phyloP scores from a whole-genome alignment of 1,139 yeast genomes.

The Ogataea hybrid region DNA sequence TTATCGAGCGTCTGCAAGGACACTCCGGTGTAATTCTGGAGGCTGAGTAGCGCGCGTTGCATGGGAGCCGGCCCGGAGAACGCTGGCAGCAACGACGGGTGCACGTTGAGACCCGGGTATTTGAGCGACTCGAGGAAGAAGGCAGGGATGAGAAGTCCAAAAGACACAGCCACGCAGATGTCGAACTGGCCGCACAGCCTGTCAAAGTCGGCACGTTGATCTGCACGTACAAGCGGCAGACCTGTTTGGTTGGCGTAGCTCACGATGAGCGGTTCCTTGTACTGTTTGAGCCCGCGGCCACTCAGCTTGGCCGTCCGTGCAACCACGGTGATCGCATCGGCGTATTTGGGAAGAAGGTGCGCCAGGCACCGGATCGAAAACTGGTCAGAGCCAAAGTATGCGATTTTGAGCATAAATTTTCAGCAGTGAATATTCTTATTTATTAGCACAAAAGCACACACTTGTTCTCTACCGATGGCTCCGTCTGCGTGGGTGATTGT shows the following conservation, averaged over 20 bases:
- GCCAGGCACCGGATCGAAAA: slow-evolving; percentile 65
- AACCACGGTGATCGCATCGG: slow-evolving; percentile 56
- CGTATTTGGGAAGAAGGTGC: slow-evolving; percentile 38
- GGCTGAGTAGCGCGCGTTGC: no score
- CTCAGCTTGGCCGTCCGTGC: slow-evolving; percentile 66
- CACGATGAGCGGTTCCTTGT: slow-evolving; percentile 58
- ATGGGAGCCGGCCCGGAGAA: slow-evolving; percentile 92
- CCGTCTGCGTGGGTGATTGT: slow-evolving; percentile 10
- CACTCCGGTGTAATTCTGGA: slow-evolving; percentile 73
- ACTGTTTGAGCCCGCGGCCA: slow-evolving; percentile 58
- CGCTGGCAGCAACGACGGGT: slow-evolving; percentile 83
- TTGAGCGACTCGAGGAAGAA: slow-evolving; percentile 45
- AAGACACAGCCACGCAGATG: slow-evolving; percentile 84
- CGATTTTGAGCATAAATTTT: slow-evolving; percentile 19
- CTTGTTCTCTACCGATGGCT: neutral
- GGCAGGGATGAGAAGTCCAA: slow-evolving; percentile 75
- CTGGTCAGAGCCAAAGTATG: slow-evolving; percentile 76
- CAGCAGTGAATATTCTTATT: neutral
- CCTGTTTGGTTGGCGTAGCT: slow-evolving; percentile 36
- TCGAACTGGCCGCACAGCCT: slow-evolving; percentile 41
- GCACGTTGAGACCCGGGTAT: slow-evolving; percentile 83
- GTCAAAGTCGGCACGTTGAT: slow-evolving; percentile 50
- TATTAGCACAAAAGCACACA: neutral
- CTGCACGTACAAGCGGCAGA: slow-evolving; percentile 55
- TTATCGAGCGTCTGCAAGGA: slow-evolving; percentile 91